These are phyloP conservation scores for Lachancea thermotolerans DNA, from an alignment of 805 yeast species.

Conservation along the genomic window DNA sequence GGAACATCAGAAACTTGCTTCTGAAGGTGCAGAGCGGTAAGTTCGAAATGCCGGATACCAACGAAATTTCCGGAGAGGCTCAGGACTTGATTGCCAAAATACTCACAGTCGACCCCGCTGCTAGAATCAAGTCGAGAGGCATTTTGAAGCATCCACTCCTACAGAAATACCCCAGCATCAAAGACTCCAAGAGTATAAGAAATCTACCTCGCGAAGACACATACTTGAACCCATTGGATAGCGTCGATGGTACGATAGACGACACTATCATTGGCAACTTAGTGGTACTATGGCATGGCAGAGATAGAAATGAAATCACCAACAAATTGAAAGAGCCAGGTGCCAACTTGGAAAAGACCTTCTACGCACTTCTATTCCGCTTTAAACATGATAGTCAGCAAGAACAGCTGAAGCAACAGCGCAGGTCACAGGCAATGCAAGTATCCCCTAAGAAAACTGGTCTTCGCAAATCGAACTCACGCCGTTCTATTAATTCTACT, in stretches of 20 bases:
- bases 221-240: conserved; percentile 31
- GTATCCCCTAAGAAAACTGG: conserved; percentile 18
- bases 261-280: conserved; percentile 67
- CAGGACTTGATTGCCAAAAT: conserved; percentile 75
- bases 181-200: conserved; percentile 30
- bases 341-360: conserved; percentile 71
- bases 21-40: conserved; percentile 88
- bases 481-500: conserved; percentile 6
- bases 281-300: conserved; percentile 78
- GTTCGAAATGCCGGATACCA: conserved; percentile 72
- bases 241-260: conserved; percentile 44
- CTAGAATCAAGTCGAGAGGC: conserved; percentile 71
- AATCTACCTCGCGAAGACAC: conserved; percentile 36
- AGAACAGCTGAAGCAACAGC: conserved; percentile 26
- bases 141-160: conserved; percentile 78
- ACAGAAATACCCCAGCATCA: conserved; percentile 51
- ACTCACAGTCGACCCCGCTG: conserved; percentile 74
- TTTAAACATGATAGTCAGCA: conserved; percentile 54
- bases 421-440: conserved; percentile 37
- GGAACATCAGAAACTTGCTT: conserved; percentile 78
- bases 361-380: conserved; percentile 65
- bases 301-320: conserved; percentile 46
- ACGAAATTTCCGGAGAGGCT: conserved; percentile 75
- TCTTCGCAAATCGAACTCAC: conserved; percentile 5
- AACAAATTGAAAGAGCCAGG: conserved; percentile 46